A percentile compares a stretch with the other conserved stretches of the same genome.
phyloP scores from a whole-genome alignment of 345 rosid genomes.

The Gossypium sturtianum region DNA sequence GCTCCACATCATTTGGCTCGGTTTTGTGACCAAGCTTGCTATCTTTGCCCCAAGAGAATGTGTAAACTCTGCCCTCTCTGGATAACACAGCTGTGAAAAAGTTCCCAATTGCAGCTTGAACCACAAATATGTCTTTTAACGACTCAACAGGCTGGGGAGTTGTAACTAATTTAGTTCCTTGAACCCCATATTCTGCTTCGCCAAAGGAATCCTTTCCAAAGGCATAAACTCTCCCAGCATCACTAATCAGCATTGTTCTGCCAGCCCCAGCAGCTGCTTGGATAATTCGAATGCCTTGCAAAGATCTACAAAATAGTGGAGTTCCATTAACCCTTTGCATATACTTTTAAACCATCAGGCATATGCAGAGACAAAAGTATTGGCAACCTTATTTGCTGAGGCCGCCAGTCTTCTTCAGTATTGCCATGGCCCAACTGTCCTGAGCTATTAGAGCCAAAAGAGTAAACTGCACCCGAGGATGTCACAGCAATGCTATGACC shows the following conservation, averaged over 20 bases:
- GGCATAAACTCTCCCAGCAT: conserved; percentile 78
- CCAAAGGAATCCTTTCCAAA: conserved; percentile 83
- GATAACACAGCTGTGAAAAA: conserved; percentile 89
- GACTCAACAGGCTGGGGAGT: conserved; percentile 77
- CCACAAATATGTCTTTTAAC: conserved; percentile 72
- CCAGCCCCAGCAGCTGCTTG: conserved; percentile 88
- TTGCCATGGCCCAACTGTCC: conserved; percentile 95
- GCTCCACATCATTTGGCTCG: conserved; percentile 59
- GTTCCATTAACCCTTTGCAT: conserved; percentile 35
- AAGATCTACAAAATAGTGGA: conserved; percentile 78
- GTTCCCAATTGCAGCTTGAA: conserved; percentile 87
- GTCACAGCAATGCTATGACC: conserved; percentile 92
- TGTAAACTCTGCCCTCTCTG: conserved; percentile 92
- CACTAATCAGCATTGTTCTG: conserved; percentile 90
- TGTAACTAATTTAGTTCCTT: conserved; percentile 56
- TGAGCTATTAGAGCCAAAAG: conserved; percentile 75
- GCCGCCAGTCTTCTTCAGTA: conserved; percentile 78
- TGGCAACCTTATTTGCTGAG: conserved; percentile 78
- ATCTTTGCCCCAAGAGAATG: conserved; percentile 86
- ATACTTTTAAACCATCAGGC: conserved; percentile 22
- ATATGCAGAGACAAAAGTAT: conserved; percentile 27
- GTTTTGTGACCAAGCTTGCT: conserved; percentile 80
- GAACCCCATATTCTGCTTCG: conserved; percentile 52
- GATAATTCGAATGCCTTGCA: conserved; percentile 82
- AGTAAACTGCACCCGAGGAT: conserved; percentile 63